A percentile compares a stretch with the other conserved stretches of the same genome.
Conservation (phyloP, 2,329 filamentous ascomycete species). For the Phialemonium atrogriseum region DNA sequence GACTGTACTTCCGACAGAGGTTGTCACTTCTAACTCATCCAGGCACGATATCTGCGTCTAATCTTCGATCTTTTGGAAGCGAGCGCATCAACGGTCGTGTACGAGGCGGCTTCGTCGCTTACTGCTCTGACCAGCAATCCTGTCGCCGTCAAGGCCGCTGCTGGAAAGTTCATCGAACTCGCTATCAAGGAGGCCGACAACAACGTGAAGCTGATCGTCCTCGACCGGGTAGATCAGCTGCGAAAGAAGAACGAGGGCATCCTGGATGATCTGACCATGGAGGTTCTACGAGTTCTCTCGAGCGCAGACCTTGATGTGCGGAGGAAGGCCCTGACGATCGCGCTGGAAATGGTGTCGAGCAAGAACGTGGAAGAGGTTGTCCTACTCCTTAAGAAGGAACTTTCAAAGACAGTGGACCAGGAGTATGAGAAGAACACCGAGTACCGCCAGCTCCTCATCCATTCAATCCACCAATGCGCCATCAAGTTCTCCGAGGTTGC, state of each 20-base stretch:
- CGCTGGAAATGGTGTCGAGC: slow-evolving; percentile 95
- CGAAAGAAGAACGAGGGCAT: slow-evolving; percentile 70
- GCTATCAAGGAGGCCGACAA: slow-evolving; percentile 98
- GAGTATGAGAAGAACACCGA: slow-evolving; percentile 98
- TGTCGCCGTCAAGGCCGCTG: slow-evolving; percentile 94
- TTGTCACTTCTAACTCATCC: slow-evolving; percentile 21
- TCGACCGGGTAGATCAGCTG: slow-evolving; percentile 77
- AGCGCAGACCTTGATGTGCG: slow-evolving; percentile 95
- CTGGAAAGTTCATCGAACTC: slow-evolving; percentile 91
- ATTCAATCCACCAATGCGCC: slow-evolving; percentile 95
- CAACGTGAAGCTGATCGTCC: slow-evolving; percentile 97
- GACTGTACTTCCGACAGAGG: slow-evolving; percentile 5
- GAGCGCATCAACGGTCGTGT: slow-evolving; percentile 86
- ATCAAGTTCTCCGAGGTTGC: slow-evolving; percentile 99
- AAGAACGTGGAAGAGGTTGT: slow-evolving; percentile 98
- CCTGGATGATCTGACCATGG: slow-evolving; percentile 91
- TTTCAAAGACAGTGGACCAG: slow-evolving; percentile 95
- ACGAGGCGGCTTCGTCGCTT: slow-evolving; percentile 92
- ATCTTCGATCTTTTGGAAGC: slow-evolving; percentile 97
- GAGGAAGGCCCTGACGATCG: slow-evolving; percentile 81
- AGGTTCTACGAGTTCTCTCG: slow-evolving; percentile 87
- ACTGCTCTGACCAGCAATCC: slow-evolving; percentile 93
- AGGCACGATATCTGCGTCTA: slow-evolving; percentile 83
- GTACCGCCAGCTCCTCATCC: slow-evolving; percentile 90
- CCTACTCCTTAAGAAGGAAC: slow-evolving; percentile 90